Percentiles rank a stretch among this genome's conserved stretches.
These are phyloP conservation scores for Arthroderma sp. DNA, from an alignment of 2,329 filamentous ascomycete species.

Conservation along the genomic window DNA sequence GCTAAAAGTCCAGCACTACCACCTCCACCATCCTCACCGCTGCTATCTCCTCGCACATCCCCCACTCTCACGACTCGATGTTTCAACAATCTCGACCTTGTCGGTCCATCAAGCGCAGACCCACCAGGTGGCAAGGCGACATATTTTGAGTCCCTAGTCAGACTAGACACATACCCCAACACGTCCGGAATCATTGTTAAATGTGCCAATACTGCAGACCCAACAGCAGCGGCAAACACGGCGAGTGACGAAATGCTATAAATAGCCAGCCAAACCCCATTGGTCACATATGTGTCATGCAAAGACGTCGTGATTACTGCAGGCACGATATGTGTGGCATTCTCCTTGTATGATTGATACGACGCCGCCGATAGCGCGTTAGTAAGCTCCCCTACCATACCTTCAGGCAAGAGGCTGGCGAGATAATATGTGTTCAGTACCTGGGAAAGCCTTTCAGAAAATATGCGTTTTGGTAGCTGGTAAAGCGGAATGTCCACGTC, in stretches of 20 bases:
- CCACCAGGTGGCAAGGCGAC: slow-evolving; percentile 2
- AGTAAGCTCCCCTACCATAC: not conserved
- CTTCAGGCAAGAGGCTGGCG: slow-evolving; percentile 5
- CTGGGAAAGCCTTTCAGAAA: slow-evolving; percentile 5
- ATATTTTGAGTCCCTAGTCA: slow-evolving; percentile 5
- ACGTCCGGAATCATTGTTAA: slow-evolving; percentile 4
- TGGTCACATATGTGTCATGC: not conserved
- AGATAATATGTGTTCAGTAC: slow-evolving; percentile 6
- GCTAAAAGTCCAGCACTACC: slow-evolving; percentile 1
- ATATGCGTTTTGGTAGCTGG: not conserved
- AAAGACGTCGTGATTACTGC: not conserved
- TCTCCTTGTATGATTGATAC: not conserved
- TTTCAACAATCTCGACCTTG: slow-evolving; percentile 2
- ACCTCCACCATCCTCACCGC: too few relatives aligned
- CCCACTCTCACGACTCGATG: slow-evolving; percentile 3
- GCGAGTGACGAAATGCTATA: slow-evolving; percentile 1
- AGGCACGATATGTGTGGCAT: not conserved
- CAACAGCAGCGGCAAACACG: slow-evolving; percentile 2
- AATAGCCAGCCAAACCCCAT: not conserved
- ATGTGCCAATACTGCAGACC: not conserved
- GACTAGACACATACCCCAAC: slow-evolving; percentile 3
- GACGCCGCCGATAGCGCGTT: not conserved
- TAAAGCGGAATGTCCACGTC: not conserved
- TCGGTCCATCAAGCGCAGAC: slow-evolving; percentile 1
- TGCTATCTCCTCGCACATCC: slow-evolving; percentile 1